A percentile compares a stretch with the other conserved stretches of the same genome.
Evolutionary conservation across 768 basidiomycete species (phyloP).

Genomic region (Auriscalpium vulgare): DNA sequence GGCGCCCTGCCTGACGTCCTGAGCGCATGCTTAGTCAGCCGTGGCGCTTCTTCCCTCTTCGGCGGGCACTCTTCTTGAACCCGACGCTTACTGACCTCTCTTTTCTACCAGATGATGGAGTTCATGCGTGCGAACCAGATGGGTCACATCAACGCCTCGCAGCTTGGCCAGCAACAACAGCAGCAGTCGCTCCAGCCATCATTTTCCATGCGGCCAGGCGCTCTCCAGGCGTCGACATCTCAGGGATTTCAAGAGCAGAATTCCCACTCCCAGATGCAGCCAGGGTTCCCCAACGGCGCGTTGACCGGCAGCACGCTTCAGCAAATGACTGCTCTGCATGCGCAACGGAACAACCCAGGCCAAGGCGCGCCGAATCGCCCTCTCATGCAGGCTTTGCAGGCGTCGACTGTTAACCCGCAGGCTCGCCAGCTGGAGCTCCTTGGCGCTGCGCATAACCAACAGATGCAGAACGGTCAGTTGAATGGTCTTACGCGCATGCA

Average conservation of each 20-base stretch:
- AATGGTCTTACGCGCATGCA: neutral
- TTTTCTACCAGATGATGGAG: neutral
- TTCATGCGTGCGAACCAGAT: neutral
- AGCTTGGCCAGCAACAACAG: neutral
- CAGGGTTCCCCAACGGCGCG: neutral
- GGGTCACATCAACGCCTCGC: neutral
- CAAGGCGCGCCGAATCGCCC: neutral
- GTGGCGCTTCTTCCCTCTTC: neutral
- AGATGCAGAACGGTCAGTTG: neutral
- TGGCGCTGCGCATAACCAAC: neutral
- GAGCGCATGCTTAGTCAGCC: slow-evolving; percentile 1
- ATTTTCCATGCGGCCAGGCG: neutral
- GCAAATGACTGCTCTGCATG: neutral
- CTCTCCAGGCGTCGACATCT: slow-evolving; percentile 1
- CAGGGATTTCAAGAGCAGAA: neutral
- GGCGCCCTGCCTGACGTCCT: neutral
- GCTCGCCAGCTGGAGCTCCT: slow-evolving; percentile 1
- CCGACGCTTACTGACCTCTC: neutral
- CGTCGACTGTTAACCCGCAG: neutral
- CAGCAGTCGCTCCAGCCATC: neutral
- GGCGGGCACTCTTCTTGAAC: neutral
- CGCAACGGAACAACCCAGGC: neutral
- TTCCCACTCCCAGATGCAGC: neutral
- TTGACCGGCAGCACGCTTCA: neutral
- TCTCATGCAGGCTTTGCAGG: slow-evolving; percentile 1